Evolutionary conservation across 2,329 filamentous ascomycete genomes (phyloP).

Genomic region (Pseudogymnoascus sp.): DNA sequence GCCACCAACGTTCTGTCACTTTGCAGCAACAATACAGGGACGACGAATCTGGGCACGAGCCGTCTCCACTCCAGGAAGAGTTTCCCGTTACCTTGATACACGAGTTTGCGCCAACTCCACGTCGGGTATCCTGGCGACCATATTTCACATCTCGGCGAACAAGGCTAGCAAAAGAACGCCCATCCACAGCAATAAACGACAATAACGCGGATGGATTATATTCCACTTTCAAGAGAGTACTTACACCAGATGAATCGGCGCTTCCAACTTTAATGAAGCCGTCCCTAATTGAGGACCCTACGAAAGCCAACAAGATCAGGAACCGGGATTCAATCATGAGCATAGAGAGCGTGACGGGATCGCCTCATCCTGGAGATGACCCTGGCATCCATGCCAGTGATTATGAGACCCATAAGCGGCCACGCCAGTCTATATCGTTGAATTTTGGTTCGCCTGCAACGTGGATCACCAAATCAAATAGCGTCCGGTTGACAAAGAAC

Average conservation of each 20-base stretch:
- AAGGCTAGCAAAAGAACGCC: slow-evolving; percentile 24
- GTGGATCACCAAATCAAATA: slow-evolving; percentile 49
- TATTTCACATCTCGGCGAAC: slow-evolving; percentile 28
- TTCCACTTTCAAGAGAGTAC: slow-evolving; percentile 25
- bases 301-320: neutral
- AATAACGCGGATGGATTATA: slow-evolving; percentile 20
- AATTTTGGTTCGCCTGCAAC: slow-evolving; percentile 48
- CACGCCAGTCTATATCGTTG: slow-evolving; percentile 49
- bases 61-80: slow-evolving; percentile 11
- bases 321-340: slow-evolving; percentile 2
- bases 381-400: slow-evolving; percentile 18
- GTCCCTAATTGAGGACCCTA: slow-evolving; percentile 18
- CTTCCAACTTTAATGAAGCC: slow-evolving; percentile 28
- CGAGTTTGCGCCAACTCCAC: slow-evolving; percentile 18
- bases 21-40: slow-evolving; percentile 43
- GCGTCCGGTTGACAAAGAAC: slow-evolving; percentile 47
- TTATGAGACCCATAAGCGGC: slow-evolving; percentile 36
- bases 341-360: neutral
- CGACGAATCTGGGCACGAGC: slow-evolving; percentile 19
- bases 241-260: slow-evolving; percentile 21
- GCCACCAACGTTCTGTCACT: slow-evolving; percentile 66
- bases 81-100: slow-evolving; percentile 16
- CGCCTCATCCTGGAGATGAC: slow-evolving; percentile 15
- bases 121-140: slow-evolving; percentile 24
- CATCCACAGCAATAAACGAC: slow-evolving; percentile 23